These are phyloP conservation scores for Hymenoscyphus salicellus DNA, from an alignment of 2,329 filamentous ascomycete species.

Conservation along the genomic window DNA sequence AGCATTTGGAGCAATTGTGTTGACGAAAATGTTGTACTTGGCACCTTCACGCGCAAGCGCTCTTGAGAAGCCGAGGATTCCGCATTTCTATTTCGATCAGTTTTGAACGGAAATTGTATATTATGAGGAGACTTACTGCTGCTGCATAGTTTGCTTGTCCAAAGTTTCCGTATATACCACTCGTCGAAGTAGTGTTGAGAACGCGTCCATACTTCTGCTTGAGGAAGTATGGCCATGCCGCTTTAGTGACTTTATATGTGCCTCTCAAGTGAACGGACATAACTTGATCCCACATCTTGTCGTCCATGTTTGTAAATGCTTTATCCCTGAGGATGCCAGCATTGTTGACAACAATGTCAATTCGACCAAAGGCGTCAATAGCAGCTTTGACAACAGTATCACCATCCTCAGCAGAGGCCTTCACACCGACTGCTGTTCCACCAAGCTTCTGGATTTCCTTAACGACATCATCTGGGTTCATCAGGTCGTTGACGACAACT, in stretches of 20 bases:
- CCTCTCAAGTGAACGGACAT: constrained; percentile 89
- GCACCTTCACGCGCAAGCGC: constrained; percentile 87
- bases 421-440: constrained; percentile 87
- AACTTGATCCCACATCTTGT: constrained; percentile 88
- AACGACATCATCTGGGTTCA: constrained; percentile 85
- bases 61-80: constrained; percentile 92
- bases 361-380: constrained; percentile 87
- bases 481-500: constrained; percentile 93
- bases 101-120: constrained; percentile 28
- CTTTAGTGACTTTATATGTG: constrained; percentile 96
- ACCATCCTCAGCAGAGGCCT: constrained; percentile 89
- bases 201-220: constrained; percentile 99
- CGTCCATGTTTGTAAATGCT: constrained; percentile 96
- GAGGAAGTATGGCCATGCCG: constrained; percentile 94
- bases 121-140: constrained; percentile 56
- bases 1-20: constrained; percentile 96
- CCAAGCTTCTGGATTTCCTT: constrained; percentile 87
- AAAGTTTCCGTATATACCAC: constrained; percentile 98
- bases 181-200: constrained; percentile 94
- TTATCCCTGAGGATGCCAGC: constrained; percentile 97
- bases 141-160: constrained; percentile 97
- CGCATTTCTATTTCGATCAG: constrained; percentile 61
- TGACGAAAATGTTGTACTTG: constrained; percentile 98
- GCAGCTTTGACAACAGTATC: constrained; percentile 87
- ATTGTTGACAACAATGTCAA: constrained; percentile 97